Percentiles rank a stretch among this genome's conserved stretches.
Conservation (phyloP, 148 eudicot species). For the Heliosperma pusillum region DNA sequence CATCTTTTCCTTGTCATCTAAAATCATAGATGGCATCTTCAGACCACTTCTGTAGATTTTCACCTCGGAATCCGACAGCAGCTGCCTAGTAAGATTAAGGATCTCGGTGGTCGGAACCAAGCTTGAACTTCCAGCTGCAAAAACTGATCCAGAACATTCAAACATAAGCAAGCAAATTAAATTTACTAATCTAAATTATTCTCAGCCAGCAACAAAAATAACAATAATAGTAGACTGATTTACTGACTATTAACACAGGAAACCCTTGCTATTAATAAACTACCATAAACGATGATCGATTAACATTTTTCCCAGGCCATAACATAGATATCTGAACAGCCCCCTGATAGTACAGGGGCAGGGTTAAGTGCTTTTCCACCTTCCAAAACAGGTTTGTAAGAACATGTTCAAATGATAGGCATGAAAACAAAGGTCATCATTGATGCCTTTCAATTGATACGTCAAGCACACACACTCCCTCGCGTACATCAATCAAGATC, state of each 20-base stretch:
- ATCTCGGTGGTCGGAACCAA: conserved; percentile 50
- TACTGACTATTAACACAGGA: neutral
- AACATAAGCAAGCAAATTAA: neutral
- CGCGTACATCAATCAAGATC: neutral
- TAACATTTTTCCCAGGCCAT: neutral
- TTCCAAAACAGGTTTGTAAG: neutral
- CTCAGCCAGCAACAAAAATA: neutral
- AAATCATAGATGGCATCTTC: conserved; percentile 81
- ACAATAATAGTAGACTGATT: neutral
- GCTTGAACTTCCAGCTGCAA: conserved; percentile 54
- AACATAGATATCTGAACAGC: neutral
- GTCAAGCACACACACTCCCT: neutral
- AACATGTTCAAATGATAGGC: neutral
- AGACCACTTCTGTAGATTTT: conserved; percentile 46
- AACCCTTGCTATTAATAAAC: neutral
- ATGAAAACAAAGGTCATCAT: neutral
- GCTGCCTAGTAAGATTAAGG: conserved; percentile 41
- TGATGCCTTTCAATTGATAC: neutral
- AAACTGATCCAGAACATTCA: conserved; percentile 10
- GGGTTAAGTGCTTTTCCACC: neutral
- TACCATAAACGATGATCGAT: too few relatives aligned
- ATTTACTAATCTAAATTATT: neutral
- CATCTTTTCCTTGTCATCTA: conserved; percentile 57
- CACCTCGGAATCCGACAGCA: conserved; percentile 54
- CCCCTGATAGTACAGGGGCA: neutral